phyloP scores from a whole-genome alignment of 352 stramenopile species.

The Nannochloropsis limnetica region DNA sequence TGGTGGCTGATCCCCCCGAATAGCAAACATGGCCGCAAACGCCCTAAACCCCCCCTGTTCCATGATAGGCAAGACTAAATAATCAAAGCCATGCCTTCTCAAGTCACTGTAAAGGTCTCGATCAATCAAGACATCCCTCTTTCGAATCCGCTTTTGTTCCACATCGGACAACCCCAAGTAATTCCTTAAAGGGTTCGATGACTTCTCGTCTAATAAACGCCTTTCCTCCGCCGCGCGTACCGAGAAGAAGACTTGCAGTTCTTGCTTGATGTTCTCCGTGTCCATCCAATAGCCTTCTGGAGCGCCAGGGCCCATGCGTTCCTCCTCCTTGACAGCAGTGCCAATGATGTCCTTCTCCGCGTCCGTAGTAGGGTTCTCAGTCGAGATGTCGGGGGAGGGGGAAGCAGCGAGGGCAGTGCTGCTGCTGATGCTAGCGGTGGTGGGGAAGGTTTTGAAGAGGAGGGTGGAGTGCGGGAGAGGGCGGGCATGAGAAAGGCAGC shows the following conservation, averaged over 20 bases:
- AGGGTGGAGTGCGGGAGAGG: neutral
- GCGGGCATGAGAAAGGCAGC: neutral
- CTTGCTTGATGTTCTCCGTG: neutral
- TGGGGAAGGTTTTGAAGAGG: neutral
- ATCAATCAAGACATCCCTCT: slow-evolving; percentile 2
- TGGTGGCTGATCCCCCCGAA: neutral
- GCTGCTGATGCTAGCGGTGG: neutral
- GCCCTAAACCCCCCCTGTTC: slow-evolving; percentile 17
- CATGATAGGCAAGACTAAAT: slow-evolving; percentile 32
- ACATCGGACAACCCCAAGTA: neutral
- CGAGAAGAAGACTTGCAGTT: slow-evolving; percentile 25
- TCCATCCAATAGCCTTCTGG: slow-evolving; percentile 12
- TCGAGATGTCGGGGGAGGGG: neutral
- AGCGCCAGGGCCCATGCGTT: neutral
- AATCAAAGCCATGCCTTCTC: neutral
- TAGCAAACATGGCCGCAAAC: slow-evolving; percentile 4
- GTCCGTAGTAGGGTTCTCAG: neutral
- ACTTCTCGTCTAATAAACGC: slow-evolving; percentile 4
- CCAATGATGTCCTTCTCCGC: neutral
- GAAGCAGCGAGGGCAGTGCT: neutral
- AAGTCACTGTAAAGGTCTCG: slow-evolving; percentile 3
- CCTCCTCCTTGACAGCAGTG: slow-evolving; percentile 4
- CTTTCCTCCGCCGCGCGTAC: neutral
- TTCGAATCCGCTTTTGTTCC: slow-evolving; percentile 4
- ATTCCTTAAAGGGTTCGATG: neutral